Base-by-base conservation (phyloP, 1,139 yeast species). In the Suhomyces wounanorum region DNA sequence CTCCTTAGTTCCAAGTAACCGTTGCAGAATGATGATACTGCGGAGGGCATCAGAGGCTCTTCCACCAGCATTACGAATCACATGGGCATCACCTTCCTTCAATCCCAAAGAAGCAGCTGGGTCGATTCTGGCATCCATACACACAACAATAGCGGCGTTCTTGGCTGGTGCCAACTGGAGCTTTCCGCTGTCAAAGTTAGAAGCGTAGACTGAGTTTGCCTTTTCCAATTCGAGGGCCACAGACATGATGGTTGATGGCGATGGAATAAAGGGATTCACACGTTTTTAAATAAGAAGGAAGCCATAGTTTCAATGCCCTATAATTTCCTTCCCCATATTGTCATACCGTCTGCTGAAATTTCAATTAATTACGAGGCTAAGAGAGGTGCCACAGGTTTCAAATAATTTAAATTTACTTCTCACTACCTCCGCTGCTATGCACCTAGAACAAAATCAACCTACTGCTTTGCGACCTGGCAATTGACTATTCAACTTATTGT, bases 81-180 rank as follows among this genome's bases (percentile, higher is more conserved):
- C 76, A 58, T 74, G 79, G 8, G 77, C 78, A 49, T 75, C 79
- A 9, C 79, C 79, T 54, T 71, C 74, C 17, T 64, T 60, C 18
- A 75, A 57, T 2, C 79, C 79, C n/a, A 75, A 59, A 1, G 69
- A 64, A 30, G 61, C 68, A 1, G 76, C 76, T 4, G 78, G 79
- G 51, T 72, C 77, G 47, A 75, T 65, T 55, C 79, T 59, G 6
- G 79, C 79, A 60, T 75, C 79, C 79, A 75, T 75, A 55, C 79
- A 75, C 0, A 69, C 64, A n/a, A 74, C 66, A 21, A 74, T 66
- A 1, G 72, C 68, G 18, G 71, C 70, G 51, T 71, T 63, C 43
- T 70, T 63, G 3, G 62, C 62, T 7, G 79, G 78, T 11, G 78
- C 78, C 45, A 73, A 56, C 1, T 74, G 62, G 39, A 73, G 60